Evolutionary conservation across 208 protist genomes (phyloP), one percentile per base, ranked within the genome.

Genomic region (Porcisia deanei): DNA sequence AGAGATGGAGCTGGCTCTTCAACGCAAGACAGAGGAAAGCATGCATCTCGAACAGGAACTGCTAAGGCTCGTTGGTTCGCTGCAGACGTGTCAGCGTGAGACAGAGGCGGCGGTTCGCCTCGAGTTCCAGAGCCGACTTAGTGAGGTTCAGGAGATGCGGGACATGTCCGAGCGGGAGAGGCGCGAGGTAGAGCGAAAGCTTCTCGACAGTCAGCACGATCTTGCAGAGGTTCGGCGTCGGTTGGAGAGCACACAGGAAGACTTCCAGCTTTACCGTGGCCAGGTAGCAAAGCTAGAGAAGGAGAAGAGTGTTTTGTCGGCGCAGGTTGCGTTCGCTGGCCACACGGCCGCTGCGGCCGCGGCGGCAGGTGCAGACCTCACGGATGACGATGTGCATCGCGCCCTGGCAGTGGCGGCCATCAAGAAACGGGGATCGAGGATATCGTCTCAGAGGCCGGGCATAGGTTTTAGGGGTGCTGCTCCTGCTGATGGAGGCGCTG

Each of bases 21-120:
- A 90, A 77, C 81, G 74, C 30, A 91, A 91, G 69, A 88, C 71
- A 65, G 87, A 86, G 71, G 91, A 94, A 70, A 68, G 91, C 20
- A 47, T 87, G 7, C 75, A 81, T 34, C 58, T 86, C 25, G 91
- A 97, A 65, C 73, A 89, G 57, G 86, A 97, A 71, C 73, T 97
- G 66, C 78, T 97, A 54, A 83, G 85, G 57, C 77, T 88, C 6
- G 83, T 88, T 4, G 84, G 80, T 22, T 84, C 88, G 9, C 82
- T 97, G 71, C 89, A 93, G 59, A 73, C 76, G n/a, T 95, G 89
- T 77, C 90, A 87, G 81, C 81, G 88, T 14, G 93, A 97, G 65
- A 94, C 91, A 47, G 91, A 94, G 80, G 81, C 84, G 58, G 90
- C 89, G 0, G 93, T 97, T 55, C 86, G 91, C 7, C 79, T 82